Evolutionary conservation across 1,284 basidiomycete genomes (phyloP), one percentile per base, ranked within the genome.

Genomic region (Bondarzewia mesenterica): DNA sequence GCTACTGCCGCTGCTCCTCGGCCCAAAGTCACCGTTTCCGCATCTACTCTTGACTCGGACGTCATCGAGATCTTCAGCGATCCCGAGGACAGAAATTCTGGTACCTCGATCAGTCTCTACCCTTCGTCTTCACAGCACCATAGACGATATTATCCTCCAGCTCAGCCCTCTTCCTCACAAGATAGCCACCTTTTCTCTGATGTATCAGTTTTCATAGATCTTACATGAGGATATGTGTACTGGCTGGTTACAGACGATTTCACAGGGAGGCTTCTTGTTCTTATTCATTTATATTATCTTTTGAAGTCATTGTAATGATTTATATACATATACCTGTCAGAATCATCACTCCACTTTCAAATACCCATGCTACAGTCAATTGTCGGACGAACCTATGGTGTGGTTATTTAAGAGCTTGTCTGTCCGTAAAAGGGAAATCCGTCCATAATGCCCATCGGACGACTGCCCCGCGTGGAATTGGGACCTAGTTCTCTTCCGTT

Each of bases 101-200:
- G 29, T 15, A 3, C n/a, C 29, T 32, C 29, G 29, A 32, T 15
- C 29, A 32, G n/a, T 32, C 29, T 32, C 10, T 32, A 50, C 48
- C 20, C 46, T 46, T 39, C 42, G 18, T 32, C 29, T 15, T 32
- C 29, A 12, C 39, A 49, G 50, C 27, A 32, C 20, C 4, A 52
- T 51, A 26, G 49, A 55, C 15, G 57, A 57, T 43, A 51, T 52
- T 27, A 52, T 59, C 45, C 46, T 52, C 1, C 53, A 52, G 22
- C 27, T 42, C 37, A 10, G 20, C 50, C 53, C 5, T 49, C 50
- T 2, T 57, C 55, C 7, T 58, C 57, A 14, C 55, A 57, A 47
- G 53, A 55, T 15, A 56, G 54, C 47, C 47, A 47, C 35, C 51
- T 57, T 6, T 42, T 51, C 21, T 26, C 23, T 2, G 54, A 54